Evolutionary conservation across 108 stramenopile species (phyloP).

Genomic region (Cyclotella sp.): DNA sequence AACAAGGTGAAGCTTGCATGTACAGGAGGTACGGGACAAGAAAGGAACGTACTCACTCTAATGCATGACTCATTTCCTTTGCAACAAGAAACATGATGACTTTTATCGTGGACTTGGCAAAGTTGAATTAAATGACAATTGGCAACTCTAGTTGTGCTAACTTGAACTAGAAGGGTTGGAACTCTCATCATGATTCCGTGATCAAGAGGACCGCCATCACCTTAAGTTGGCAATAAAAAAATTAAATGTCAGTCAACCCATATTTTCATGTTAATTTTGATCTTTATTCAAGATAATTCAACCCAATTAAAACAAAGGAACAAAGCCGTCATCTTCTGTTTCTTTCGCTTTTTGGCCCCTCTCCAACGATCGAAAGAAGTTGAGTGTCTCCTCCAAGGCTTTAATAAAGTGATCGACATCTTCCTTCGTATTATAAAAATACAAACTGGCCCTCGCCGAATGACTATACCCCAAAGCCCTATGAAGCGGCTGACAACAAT

Average conservation of each 20-base stretch:
- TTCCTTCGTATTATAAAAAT: slow-evolving; percentile 92
- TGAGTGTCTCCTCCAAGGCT: slow-evolving; percentile 68
- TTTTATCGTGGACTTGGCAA: too few species aligned
- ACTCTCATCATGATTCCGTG: too few species aligned
- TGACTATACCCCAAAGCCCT: slow-evolving; percentile 84
- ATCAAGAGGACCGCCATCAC: too few species aligned
- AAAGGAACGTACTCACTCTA: too few species aligned
- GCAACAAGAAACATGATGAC: background rate
- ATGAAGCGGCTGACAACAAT: slow-evolving; percentile 98
- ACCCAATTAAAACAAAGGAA: slow-evolving; percentile 70
- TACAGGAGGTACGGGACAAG: too few species aligned
- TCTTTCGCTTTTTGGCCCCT: slow-evolving; percentile 6
- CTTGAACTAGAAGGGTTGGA: too few species aligned
- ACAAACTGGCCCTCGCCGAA: slow-evolving; percentile 86
- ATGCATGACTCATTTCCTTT: background rate
- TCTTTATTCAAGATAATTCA: background rate
- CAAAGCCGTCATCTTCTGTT: slow-evolving; percentile 64
- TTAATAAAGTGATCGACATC: slow-evolving; percentile 86
- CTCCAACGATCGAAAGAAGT: slow-evolving; percentile 68
- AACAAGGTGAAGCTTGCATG: too few species aligned
- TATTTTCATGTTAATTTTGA: too few species aligned
- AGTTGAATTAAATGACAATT: too few species aligned
- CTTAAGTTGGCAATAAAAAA: too few species aligned
- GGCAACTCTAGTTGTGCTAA: too few species aligned
- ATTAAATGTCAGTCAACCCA: too few species aligned